Evolutionary conservation across 2,329 filamentous ascomycete species (phyloP).

Genomic region (Alternaria ventricosa): DNA sequence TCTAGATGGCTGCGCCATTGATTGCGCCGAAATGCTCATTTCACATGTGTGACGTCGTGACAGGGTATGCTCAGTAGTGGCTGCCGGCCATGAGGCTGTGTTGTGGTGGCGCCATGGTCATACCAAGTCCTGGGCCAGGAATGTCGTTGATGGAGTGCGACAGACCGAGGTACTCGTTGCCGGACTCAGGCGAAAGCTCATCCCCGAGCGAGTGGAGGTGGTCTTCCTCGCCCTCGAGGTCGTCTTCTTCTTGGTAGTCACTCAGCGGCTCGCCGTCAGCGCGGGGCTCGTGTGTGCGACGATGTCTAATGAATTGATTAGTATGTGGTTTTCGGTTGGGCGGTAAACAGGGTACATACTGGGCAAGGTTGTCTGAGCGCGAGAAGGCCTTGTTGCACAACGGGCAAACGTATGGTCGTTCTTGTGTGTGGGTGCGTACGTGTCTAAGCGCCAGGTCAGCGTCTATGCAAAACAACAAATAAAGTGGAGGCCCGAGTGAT

Average conservation of each 20-base stretch:
- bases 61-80: constrained; percentile 46
- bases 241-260: constrained; percentile 78
- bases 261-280: constrained; percentile 68
- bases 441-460: constrained; percentile 71
- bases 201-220: constrained; percentile 82
- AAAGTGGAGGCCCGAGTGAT: constrained; percentile 14
- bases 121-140: constrained; percentile 41
- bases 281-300: constrained; percentile 80
- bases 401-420: constrained; percentile 96
- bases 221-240: constrained; percentile 87
- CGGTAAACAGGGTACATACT: constrained; percentile 64
- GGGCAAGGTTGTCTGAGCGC: constrained; percentile 96
- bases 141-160: constrained; percentile 46
- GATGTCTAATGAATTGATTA: constrained; percentile 63
- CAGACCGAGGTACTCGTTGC: constrained; percentile 62
- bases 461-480: constrained; percentile 53
- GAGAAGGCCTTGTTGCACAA: constrained; percentile 99
- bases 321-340: constrained; percentile 21
- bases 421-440: constrained; percentile 98
- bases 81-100: constrained; percentile 54
- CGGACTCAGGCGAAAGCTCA: constrained; percentile 76
- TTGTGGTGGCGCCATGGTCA: constrained; percentile 52
- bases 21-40: constrained; percentile 34
- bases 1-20: constrained; percentile 29
- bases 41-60: constrained; percentile 29